Base-by-base conservation (phyloP, 2,329 filamentous ascomycete genomes). In the Fusarium incarnatum region DNA sequence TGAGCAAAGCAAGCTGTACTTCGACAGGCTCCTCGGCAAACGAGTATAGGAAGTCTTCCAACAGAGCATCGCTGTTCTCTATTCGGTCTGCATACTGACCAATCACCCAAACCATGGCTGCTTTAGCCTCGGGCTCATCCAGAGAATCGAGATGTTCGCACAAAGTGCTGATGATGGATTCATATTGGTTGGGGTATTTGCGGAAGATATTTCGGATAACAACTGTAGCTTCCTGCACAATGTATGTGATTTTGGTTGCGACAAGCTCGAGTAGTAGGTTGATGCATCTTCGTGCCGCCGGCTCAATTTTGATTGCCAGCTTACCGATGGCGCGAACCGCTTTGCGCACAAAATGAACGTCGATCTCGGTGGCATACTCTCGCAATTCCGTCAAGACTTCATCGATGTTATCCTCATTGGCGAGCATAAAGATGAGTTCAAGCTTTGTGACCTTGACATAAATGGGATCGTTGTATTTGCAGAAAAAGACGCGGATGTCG, bases 371-470 rank as follows among this genome's bases (percentile, higher is more conserved):
- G 10, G 96, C 95, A 81, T 99, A 97, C 86, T 99, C 96, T 78
- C 94, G 89, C 59, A 99, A 83, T 79, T 99, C 96, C 3, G 94
- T 97, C 71, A 99, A 82, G 2, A 99, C 96, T 77, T 98, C 94
- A 50, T 94, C 91, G 74, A 99, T 99, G 79, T 99, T 99, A 76
- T 91, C 92, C 81, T 98, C 94, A 34, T 89, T 97, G 10, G 96
- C 96, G 64, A 99, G 87, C 96, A 98, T 99, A 81, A 99, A 99
- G 72, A 99, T 98, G 74, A 99, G 88, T 81, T 99, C 96, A 52
- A 99, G 87, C 82, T 99, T 99, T 18, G 96, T 99, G 54, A 99
- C 96, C 81, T 99, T 99, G 82, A 99, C 96, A 79, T 98, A 99
- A 70, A 99, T 99, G 0, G 96, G 96, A 77, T 99, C 96, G 79